These are phyloP conservation scores for Penicillium coprophilum DNA, from an alignment of 495 filamentous ascomycete species.

Conservation along the genomic window DNA sequence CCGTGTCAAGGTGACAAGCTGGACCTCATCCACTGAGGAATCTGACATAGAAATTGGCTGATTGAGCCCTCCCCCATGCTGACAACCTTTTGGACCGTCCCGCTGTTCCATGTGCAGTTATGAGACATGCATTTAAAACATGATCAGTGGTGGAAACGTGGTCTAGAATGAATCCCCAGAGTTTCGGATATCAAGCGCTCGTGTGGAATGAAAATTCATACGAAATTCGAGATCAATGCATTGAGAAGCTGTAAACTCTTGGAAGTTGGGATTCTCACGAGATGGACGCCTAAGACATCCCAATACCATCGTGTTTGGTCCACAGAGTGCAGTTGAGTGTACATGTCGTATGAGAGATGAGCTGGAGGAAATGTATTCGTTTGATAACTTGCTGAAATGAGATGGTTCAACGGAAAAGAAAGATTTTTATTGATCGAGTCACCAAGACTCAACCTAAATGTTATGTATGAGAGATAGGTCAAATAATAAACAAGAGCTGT, in stretches of 20 bases:
- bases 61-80: constrained; percentile 15
- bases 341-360: no score
- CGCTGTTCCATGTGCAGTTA: constrained; percentile 10
- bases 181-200: not conserved
- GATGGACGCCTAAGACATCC: no score
- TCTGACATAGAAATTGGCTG: constrained; percentile 5
- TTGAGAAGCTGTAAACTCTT: not conserved
- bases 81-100: constrained; percentile 33
- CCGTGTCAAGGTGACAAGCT: constrained; percentile 25
- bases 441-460: not conserved
- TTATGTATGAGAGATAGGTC: constrained; percentile 2
- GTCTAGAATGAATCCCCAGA: not conserved
- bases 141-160: not conserved
- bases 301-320: no score
- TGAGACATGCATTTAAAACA: constrained; percentile 11
- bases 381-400: no score
- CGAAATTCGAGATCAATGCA: not conserved
- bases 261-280: no score
- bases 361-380: no score
- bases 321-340: no score
- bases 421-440: not conserved
- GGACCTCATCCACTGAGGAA: constrained; percentile 26
- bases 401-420: not conserved
- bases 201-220: not conserved
- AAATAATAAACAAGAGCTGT: not conserved